Percentiles rank a stretch among this genome's conserved stretches.
Conservation (phyloP, 768 basidiomycete genomes). For the Leccinum barrowsii region DNA sequence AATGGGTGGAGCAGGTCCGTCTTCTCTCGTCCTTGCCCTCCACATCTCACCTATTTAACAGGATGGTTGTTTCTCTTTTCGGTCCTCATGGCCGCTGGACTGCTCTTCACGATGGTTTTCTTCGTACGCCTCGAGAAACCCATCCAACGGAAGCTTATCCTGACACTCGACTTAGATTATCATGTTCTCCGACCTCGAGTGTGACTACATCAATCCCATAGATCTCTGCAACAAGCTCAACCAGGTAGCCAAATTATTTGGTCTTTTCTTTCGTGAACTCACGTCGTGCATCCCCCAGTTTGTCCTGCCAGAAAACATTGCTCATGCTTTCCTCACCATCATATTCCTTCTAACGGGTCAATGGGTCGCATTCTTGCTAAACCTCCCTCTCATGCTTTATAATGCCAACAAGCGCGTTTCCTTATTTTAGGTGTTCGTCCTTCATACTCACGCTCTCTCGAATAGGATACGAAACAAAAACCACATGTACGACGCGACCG, state of each 20-base stretch:
- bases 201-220: conserved; percentile 99
- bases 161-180: conserved; percentile 66
- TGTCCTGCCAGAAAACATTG: conserved; percentile 93
- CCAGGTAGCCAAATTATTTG: conserved; percentile 53
- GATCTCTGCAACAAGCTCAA: conserved; percentile 99
- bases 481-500: conserved; percentile 99
- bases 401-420: conserved; percentile 89
- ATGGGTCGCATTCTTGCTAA: conserved; percentile 90
- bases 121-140: conserved; percentile 63
- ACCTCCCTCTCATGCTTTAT: conserved; percentile 81
- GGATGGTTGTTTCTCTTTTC: conserved; percentile 98
- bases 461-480: conserved; percentile 84
- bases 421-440: neutral
- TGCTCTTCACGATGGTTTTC: conserved; percentile 99
- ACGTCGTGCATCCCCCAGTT: conserved; percentile 53
- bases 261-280: neutral
- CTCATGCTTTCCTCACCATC: conserved; percentile 86
- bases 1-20: conserved; percentile 42
- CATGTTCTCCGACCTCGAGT: conserved; percentile 99
- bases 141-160: neutral
- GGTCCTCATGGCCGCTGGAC: conserved; percentile 90
- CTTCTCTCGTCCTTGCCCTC: neutral
- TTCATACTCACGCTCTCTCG: neutral
- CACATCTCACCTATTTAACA: conserved; percentile 26
- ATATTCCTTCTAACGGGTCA: conserved; percentile 94